Base-by-base conservation (phyloP, 2,329 filamentous ascomycete species). In the Colletotrichum paranaense region DNA sequence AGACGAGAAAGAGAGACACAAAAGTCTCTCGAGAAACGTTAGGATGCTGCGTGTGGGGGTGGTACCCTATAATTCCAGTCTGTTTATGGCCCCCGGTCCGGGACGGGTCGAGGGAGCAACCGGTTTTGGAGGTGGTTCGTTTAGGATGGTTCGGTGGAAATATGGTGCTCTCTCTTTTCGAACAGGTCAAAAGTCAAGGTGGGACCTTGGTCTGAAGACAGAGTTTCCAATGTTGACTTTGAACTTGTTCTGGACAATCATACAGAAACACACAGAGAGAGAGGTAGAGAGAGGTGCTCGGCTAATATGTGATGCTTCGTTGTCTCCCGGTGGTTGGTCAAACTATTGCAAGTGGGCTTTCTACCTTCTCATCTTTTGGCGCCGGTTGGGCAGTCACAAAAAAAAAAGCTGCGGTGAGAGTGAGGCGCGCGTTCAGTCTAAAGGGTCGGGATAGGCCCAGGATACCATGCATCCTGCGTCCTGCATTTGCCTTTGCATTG, bases 311-410 rank as follows among this genome's bases (percentile, higher is more conserved):
- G 42, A 49, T 49, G 73, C 42, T 74, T 72, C 62, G 73, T 32
- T 74, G 70, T 74, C 73, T 63, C 60, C 35, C 49, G 65, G 73
- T 74, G 73, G 73, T 73, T 74, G 73, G 73, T 69, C 56, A 24
- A 49, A 19, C 14, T 32, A 5, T 38, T 35, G 12, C n/a, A 30
- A 30, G 62, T 42, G 62, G 62, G 56, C 26, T 53, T 53, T 28
- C 28, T n/a, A 2, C 8, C 22, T 60, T 46, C 32, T 12, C 32
- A 5, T 35, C 32, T 12, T 24, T 28, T 24, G 32, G 32, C n/a
- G 52, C 22, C 49, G 35, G 12, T 72, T 68, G 69, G 69, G 42
- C 57, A 68, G 58, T 42, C 42, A 22, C 42, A 1, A n/a, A 4
- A n/a, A 22, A 49, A 49, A 49, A 49, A 49, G 42, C 42, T 49